Evolutionary conservation across 2,329 filamentous ascomycete species (phyloP).

Genomic region (Zymoseptoria passerinii): DNA sequence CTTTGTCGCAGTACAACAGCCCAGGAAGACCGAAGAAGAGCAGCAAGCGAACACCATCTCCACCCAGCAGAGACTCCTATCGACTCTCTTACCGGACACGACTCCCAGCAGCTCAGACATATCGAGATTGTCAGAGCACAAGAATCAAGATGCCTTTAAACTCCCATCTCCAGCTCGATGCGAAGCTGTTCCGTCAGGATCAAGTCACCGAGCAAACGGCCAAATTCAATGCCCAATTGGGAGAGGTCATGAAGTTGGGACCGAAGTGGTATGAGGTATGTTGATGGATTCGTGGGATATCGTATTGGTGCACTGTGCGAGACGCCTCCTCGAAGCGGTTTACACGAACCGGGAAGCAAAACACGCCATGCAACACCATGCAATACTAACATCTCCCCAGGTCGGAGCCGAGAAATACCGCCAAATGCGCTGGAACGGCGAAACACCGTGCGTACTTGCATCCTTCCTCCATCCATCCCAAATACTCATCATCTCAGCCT

Average conservation of each 20-base stretch:
- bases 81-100: background rate
- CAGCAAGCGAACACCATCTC: background rate
- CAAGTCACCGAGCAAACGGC: constrained; percentile 35
- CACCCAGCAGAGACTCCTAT: background rate
- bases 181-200: constrained; percentile 37
- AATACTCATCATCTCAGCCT: constrained; percentile 1
- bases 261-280: constrained; percentile 47
- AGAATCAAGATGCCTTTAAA: constrained; percentile 13
- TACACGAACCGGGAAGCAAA: background rate
- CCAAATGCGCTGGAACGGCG: constrained; percentile 45
- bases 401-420: constrained; percentile 48
- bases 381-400: constrained; percentile 21
- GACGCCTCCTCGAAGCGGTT: background rate
- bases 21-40: background rate
- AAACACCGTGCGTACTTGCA: constrained; percentile 33
- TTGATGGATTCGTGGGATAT: background rate
- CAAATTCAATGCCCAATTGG: constrained; percentile 38
- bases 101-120: background rate
- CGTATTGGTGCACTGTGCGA: background rate
- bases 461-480: background rate
- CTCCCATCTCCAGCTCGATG: constrained; percentile 23
- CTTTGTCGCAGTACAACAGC: background rate
- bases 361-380: too few relatives aligned
- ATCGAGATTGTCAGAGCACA: background rate
- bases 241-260: constrained; percentile 35